phyloP scores from a whole-genome alignment of 1,139 yeast species.

The Candida sanyaensis region DNA sequence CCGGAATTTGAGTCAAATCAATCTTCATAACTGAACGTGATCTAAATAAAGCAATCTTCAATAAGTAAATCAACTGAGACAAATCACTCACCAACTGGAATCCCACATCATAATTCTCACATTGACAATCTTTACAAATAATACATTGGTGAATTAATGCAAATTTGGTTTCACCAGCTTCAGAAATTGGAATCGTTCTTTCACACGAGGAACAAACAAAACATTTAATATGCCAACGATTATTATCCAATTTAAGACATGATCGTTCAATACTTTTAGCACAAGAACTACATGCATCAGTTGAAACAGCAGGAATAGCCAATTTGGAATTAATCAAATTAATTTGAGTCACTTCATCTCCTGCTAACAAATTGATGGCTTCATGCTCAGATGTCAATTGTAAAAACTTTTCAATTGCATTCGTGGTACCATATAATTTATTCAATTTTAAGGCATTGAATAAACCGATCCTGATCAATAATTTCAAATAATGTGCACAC shows the following conservation, averaged over 20 bases:
- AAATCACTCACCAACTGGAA: slow-evolving; percentile 69
- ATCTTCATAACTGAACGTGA: slow-evolving; percentile 67
- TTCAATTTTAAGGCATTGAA: slow-evolving; percentile 72
- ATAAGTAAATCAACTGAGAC: slow-evolving; percentile 70
- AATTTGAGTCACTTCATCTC: slow-evolving; percentile 12
- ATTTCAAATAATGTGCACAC: slow-evolving; percentile 88
- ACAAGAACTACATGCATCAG: slow-evolving; percentile 78
- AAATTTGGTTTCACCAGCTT: slow-evolving; percentile 33
- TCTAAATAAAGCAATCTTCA: slow-evolving; percentile 82
- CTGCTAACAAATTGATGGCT: slow-evolving; percentile 12
- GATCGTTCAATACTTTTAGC: slow-evolving; percentile 78
- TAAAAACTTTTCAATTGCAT: slow-evolving; percentile 66
- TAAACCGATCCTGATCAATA: slow-evolving; percentile 80
- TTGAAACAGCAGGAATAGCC: slow-evolving; percentile 59
- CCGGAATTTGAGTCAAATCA: slow-evolving; percentile 12
- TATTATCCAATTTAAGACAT: slow-evolving; percentile 62
- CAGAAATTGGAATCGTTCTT: slow-evolving; percentile 27
- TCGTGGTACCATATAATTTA: slow-evolving; percentile 55
- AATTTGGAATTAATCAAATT: slow-evolving; percentile 36
- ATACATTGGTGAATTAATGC: slow-evolving; percentile 32
- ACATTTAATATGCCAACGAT: slow-evolving; percentile 84
- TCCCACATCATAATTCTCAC: slow-evolving; percentile 40
- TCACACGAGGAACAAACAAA: slow-evolving; percentile 61
- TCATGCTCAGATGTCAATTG: slow-evolving; percentile 26
- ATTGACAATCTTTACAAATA: slow-evolving; percentile 56